A percentile compares a stretch with the other conserved stretches of the same genome.
Conservation (phyloP, 495 filamentous ascomycete species). For the Corynascus novoguineensis region DNA sequence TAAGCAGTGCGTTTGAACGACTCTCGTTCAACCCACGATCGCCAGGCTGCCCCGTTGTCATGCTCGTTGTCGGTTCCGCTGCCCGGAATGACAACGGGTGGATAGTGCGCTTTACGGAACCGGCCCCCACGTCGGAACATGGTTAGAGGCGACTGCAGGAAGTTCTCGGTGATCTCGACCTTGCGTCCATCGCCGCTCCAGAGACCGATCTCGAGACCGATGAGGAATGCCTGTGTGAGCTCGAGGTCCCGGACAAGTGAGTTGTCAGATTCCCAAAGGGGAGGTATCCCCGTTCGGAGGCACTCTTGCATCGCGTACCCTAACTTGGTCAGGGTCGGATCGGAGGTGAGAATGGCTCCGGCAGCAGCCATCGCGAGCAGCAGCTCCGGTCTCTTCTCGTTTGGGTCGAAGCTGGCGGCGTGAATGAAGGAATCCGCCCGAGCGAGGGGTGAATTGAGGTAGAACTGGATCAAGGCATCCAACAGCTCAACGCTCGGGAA, state of each 20-base stretch:
- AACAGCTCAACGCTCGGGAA: slow-evolving; percentile 17
- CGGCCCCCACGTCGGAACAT: slow-evolving; percentile 27
- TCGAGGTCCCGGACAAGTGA: slow-evolving; percentile 37
- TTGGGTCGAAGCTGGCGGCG: slow-evolving; percentile 13
- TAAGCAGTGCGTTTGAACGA: slow-evolving; percentile 7
- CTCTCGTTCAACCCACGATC: not conserved
- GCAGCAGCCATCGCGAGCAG: slow-evolving; percentile 44
- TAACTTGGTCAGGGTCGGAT: slow-evolving; percentile 47
- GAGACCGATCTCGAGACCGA: slow-evolving; percentile 49
- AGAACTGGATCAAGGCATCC: slow-evolving; percentile 15
- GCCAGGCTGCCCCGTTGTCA: not conserved
- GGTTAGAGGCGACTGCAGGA: slow-evolving; percentile 45
- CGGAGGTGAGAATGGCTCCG: slow-evolving; percentile 45
- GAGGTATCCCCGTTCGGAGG: slow-evolving; percentile 40
- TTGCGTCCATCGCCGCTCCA: slow-evolving; percentile 56
- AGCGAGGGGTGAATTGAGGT: slow-evolving; percentile 6
- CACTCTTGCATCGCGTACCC: slow-evolving; percentile 54
- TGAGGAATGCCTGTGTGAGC: slow-evolving; percentile 44
- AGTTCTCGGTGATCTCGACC: slow-evolving; percentile 56
- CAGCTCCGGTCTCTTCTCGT: slow-evolving; percentile 39
- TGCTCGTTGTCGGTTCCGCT: not conserved
- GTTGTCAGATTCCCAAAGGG: slow-evolving; percentile 40
- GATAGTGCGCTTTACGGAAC: slow-evolving; percentile 15
- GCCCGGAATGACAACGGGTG: not conserved
- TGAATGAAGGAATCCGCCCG: slow-evolving; percentile 16